A percentile compares a stretch with the other conserved stretches of the same genome.
Evolutionary conservation across 306 rosid species (phyloP).

Genomic region (Quercus rubra): DNA sequence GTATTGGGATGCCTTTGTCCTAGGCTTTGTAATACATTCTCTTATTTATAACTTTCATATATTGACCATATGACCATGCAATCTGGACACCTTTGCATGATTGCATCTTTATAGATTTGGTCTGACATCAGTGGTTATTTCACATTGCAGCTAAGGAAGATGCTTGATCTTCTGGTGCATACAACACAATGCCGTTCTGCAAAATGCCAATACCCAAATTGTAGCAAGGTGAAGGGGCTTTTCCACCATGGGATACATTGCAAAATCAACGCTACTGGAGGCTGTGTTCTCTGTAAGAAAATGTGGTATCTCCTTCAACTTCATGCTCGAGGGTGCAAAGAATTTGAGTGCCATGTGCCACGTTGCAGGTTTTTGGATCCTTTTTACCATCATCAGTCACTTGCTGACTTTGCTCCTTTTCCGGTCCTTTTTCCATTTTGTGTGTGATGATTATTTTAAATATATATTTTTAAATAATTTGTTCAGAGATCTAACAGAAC

Average conservation of each 20-base stretch:
- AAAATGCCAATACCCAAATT: constrained; percentile 86
- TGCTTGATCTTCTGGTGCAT: constrained; percentile 95
- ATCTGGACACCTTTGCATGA: neutral
- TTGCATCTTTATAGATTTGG: neutral
- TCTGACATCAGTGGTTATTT: constrained; percentile 22
- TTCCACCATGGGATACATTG: constrained; percentile 94
- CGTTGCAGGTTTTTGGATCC: constrained; percentile 17
- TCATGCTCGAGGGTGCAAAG: constrained; percentile 97
- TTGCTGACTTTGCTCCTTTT: neutral
- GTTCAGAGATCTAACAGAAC: constrained; percentile 90
- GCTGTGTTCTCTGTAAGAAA: constrained; percentile 91
- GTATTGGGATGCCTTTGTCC: neutral
- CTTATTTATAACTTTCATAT: neutral
- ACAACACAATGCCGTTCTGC: constrained; percentile 92
- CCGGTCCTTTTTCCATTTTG: neutral
- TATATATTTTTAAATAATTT: neutral
- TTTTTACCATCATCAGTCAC: neutral
- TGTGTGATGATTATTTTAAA: neutral
- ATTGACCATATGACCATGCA: neutral
- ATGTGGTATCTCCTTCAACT: constrained; percentile 99
- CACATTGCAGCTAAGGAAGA: constrained; percentile 74
- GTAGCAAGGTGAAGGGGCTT: constrained; percentile 95
- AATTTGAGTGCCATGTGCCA: constrained; percentile 88
- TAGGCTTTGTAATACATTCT: neutral
- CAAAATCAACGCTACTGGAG: constrained; percentile 84